phyloP scores from a whole-genome alignment of 106 monocot species.

The Phalaenopsis aphrodite region DNA sequence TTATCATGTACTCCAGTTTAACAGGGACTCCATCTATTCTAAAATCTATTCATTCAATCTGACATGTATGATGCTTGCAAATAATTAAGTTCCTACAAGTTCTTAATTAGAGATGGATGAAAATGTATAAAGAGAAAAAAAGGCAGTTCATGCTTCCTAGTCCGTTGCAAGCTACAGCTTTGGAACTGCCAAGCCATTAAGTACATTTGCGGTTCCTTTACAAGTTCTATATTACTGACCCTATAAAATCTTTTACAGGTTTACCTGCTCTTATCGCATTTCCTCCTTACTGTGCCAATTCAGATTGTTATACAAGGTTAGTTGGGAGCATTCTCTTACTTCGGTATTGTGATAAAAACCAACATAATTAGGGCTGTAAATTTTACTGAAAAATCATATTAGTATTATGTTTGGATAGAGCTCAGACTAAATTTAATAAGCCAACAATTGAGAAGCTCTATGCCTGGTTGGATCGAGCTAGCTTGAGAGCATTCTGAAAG shows the following conservation, averaged over 20 bases:
- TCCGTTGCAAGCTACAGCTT: not conserved
- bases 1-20: not conserved
- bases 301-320: conserved; percentile 64
- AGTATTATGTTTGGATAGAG: not conserved
- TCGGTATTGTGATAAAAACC: not conserved
- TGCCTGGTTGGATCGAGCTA: not conserved
- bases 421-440: not conserved
- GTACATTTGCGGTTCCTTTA: not conserved
- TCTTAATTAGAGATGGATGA: not conserved
- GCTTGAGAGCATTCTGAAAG: not conserved
- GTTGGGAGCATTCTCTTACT: conserved; percentile 7
- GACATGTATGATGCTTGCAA: not conserved
- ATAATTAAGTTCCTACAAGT: not conserved
- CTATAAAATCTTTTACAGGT: conserved; percentile 35
- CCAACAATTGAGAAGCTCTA: not conserved
- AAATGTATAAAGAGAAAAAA: not conserved
- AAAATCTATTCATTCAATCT: not conserved
- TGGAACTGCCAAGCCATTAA: not conserved
- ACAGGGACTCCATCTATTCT: not conserved
- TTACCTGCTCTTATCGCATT: conserved; percentile 82
- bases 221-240: not conserved
- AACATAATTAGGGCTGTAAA: not conserved
- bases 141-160: not conserved
- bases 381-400: not conserved
- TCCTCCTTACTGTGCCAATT: conserved; percentile 62